Percentiles rank a stretch among this genome's conserved stretches.
Conservation (phyloP, 768 basidiomycete species). For the Mycena albidolilacea region DNA sequence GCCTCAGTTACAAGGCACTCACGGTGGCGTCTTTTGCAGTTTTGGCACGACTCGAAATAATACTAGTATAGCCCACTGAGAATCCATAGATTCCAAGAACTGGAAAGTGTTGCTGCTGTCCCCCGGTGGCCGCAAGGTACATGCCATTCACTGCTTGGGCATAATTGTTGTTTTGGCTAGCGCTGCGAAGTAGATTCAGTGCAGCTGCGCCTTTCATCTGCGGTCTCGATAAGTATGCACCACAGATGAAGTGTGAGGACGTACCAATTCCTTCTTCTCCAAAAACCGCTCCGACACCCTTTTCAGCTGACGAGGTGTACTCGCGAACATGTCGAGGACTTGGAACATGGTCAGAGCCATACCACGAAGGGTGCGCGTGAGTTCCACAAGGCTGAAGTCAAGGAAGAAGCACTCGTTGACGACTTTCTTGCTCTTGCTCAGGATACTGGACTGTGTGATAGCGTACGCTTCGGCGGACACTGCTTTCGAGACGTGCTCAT, state of each 20-base stretch:
- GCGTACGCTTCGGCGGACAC: not conserved
- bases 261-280: not conserved
- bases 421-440: not conserved
- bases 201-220: slow-evolving; percentile 7
- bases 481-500: not conserved
- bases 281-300: not conserved
- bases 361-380: not conserved
- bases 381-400: not conserved
- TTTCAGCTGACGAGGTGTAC: not conserved
- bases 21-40: not conserved
- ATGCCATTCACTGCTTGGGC: slow-evolving; percentile 19
- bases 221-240: not conserved
- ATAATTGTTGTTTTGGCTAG: slow-evolving; percentile 31
- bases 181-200: slow-evolving; percentile 1
- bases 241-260: too few species aligned
- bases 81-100: slow-evolving; percentile 40
- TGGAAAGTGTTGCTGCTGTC: slow-evolving; percentile 42
- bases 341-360: not conserved
- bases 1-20: not conserved
- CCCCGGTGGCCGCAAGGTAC: slow-evolving; percentile 43
- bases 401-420: not conserved
- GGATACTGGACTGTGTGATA: not conserved
- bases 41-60: slow-evolving; percentile 4
- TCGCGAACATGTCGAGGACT: not conserved
- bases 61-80: slow-evolving; percentile 38